These are phyloP conservation scores for Ustilago shanxiensis DNA, from an alignment of 1,284 basidiomycete genomes.

Conservation along the genomic window DNA sequence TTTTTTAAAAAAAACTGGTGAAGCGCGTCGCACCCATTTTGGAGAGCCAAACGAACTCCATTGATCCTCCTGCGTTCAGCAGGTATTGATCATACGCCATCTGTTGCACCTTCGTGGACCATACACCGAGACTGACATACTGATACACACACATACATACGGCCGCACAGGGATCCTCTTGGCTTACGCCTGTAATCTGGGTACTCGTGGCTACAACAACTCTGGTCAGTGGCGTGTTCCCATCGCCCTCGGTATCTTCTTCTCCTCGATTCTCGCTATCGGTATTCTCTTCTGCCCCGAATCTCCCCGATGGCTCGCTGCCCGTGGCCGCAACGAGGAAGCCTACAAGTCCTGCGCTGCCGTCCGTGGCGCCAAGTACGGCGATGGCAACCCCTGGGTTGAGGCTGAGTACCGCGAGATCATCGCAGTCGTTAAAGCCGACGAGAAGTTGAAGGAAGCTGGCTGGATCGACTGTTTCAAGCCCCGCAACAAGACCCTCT, in stretches of 20 bases:
- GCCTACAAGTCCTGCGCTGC: slow-evolving; percentile 75
- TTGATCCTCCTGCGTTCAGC: too few relatives aligned
- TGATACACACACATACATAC: too few relatives aligned
- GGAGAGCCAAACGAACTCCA: too few relatives aligned
- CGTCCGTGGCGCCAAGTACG: slow-evolving; percentile 74
- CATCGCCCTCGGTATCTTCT: slow-evolving; percentile 79
- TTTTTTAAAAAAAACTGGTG: too few relatives aligned
- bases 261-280: slow-evolving; percentile 77
- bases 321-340: slow-evolving; percentile 74
- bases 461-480: slow-evolving; percentile 67
- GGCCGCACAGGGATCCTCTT: slow-evolving; percentile 76
- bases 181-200: slow-evolving; percentile 74
- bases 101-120: too few relatives aligned
- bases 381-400: slow-evolving; percentile 61
- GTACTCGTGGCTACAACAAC: slow-evolving; percentile 54
- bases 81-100: too few relatives aligned
- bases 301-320: slow-evolving; percentile 78
- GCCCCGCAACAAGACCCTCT: slow-evolving; percentile 59
- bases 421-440: slow-evolving; percentile 54
- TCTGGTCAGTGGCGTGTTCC: slow-evolving; percentile 78
- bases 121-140: too few relatives aligned
- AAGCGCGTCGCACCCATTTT: too few relatives aligned
- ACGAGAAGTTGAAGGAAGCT: slow-evolving; percentile 37
- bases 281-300: slow-evolving; percentile 84
- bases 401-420: slow-evolving; percentile 66